Evolutionary conservation across 306 rosid genomes (phyloP), one percentile per base, ranked within the genome.

Genomic region (Citrullus colocynthis): DNA sequence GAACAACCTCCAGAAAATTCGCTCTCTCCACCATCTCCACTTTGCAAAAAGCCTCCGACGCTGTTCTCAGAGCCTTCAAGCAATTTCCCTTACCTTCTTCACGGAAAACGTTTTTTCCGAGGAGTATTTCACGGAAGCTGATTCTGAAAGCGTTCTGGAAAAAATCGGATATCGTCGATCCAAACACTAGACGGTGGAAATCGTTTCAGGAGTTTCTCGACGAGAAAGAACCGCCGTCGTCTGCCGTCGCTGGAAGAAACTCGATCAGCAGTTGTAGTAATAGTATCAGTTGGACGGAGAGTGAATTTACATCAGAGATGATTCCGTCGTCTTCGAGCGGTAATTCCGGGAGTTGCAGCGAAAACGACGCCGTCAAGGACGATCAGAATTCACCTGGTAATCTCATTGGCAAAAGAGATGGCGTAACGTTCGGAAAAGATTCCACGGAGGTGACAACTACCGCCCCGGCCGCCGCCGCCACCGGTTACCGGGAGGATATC

Each of bases 251-350:
- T 5, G 60, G 36, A 71, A 52, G 72, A 78, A 37, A 62, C 41
- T 69, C 78, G 14, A 77, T 73, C 20, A 73, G 57, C 54, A 72
- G 83, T 24, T 58, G 58, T 15, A 75, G 82, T 36, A 75, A 76
- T 55, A 78, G 78, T 11, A 79, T 82, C 73, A 90, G 96, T 44
- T 86, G 96, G 98, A 80, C 69, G 4, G 94, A 84, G 78, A 89
- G 87, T 8, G 95, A 91, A 11, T 90, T 84, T 63, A 84, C 86
- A 0, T 79, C 83, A 56, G 80, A 63, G 34, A 75, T 61, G 20
- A 37, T 59, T 17, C 69, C 49, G 39, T 78, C 85, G 55, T 78
- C 85, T 4, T 77, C 85, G 5, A 67, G 86, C 72, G 75, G 75
- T 41, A 57, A 44, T 41, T 78, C 82, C 6, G 84, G 75, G 64